These are phyloP conservation scores for Stephania yunnanensis DNA, from an alignment of 164 flowering plant genomes.

Conservation along the genomic window DNA sequence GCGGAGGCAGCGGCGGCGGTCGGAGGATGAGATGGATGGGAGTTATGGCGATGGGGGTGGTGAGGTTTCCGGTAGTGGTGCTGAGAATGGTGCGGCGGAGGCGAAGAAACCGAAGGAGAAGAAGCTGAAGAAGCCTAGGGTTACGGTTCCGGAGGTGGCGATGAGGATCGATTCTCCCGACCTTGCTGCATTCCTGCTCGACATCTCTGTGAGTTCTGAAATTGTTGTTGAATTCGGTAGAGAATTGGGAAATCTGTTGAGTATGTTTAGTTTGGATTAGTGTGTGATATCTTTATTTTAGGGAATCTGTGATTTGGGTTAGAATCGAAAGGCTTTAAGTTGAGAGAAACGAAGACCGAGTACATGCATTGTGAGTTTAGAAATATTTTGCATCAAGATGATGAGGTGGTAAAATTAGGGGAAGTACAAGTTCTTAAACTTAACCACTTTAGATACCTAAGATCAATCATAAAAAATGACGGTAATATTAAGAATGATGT, in stretches of 20 bases:
- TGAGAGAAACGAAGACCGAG: no score
- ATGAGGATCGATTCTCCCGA: slow-evolving; percentile 37
- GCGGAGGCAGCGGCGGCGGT: slow-evolving; percentile 6
- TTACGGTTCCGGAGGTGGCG: slow-evolving; percentile 43
- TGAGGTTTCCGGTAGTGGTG: neutral
- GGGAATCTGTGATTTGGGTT: neutral
- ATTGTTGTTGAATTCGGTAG: slow-evolving; percentile 5
- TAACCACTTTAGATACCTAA: no score
- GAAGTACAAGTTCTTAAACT: no score
- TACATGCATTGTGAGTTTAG: no score
- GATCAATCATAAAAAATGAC: no score
- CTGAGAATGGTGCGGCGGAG: slow-evolving; percentile 16
- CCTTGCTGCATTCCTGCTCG: slow-evolving; percentile 40
- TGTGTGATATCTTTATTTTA: neutral
- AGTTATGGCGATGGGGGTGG: slow-evolving; percentile 21
- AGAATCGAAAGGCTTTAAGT: no score
- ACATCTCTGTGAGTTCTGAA: slow-evolving; percentile 43
- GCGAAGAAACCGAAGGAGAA: slow-evolving; percentile 34
- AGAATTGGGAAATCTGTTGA: neutral
- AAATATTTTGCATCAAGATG: no score
- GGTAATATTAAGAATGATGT: no score
- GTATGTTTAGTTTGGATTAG: neutral
- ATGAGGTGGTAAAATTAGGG: no score
- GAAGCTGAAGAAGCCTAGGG: slow-evolving; percentile 44
- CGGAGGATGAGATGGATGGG: slow-evolving; percentile 18